phyloP scores from a whole-genome alignment of 2,329 filamentous ascomycete species.

The Metarhizium brunneum region DNA sequence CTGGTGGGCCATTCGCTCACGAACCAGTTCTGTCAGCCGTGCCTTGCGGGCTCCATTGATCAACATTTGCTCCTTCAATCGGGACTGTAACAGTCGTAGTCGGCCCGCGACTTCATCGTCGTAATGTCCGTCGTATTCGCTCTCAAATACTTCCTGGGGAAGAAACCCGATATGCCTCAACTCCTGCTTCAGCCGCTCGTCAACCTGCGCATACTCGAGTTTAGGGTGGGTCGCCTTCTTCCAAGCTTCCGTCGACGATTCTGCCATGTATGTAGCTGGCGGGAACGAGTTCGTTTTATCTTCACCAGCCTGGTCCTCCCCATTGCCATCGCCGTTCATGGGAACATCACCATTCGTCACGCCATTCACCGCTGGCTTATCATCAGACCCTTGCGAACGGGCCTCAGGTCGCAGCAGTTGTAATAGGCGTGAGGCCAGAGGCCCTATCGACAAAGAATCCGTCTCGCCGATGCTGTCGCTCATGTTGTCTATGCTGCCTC shows the following conservation, averaged over 20 bases:
- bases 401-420: slow-evolving; percentile 73
- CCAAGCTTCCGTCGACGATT: slow-evolving; percentile 67
- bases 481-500: slow-evolving; percentile 79
- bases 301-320: slow-evolving; percentile 22
- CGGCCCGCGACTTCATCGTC: slow-evolving; percentile 93
- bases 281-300: slow-evolving; percentile 36
- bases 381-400: slow-evolving; percentile 45
- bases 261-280: slow-evolving; percentile 71
- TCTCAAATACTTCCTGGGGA: slow-evolving; percentile 50
- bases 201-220: slow-evolving; percentile 76
- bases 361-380: slow-evolving; percentile 45
- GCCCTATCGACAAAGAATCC: slow-evolving; percentile 81
- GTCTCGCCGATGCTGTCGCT: slow-evolving; percentile 80
- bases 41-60: slow-evolving; percentile 85
- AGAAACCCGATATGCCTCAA: slow-evolving; percentile 85
- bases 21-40: too few species aligned
- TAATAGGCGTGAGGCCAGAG: slow-evolving; percentile 72
- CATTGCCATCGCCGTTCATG: slow-evolving; percentile 39
- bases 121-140: slow-evolving; percentile 80
- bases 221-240: slow-evolving; percentile 68
- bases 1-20: too few species aligned
- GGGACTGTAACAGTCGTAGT: slow-evolving; percentile 72
- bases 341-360: slow-evolving; percentile 44
- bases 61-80: slow-evolving; percentile 74
- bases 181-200: slow-evolving; percentile 86